Base-by-base conservation (phyloP, 495 filamentous ascomycete species). In the Podospora comata region DNA sequence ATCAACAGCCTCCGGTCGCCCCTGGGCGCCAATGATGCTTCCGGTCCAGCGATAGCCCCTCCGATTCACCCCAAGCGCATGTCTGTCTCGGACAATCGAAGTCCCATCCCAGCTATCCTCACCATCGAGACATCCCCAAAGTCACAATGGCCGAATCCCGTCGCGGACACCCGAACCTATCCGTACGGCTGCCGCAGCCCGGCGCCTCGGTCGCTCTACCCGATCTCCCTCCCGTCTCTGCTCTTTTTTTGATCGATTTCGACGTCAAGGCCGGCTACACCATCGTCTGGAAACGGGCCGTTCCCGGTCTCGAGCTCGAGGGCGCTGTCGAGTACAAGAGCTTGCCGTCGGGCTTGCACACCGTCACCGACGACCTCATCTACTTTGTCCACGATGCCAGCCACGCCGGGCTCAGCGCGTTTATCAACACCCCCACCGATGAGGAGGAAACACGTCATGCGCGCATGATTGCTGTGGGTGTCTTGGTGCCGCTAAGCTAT, bases 241-340 rank as follows among this genome's bases (percentile, higher is more conserved):
- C 92, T n/a, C 80, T 94, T 58, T 96, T 96, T 80, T 83, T 94
- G 63, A 92, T 94, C 74, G 85, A 88, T 74, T 96, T 96, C 81
- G 92, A 96, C 75, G 90, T 91, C 77, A 91, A 92, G 76, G 87
- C 90, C 74, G 92, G 92, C 79, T 95, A 86, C 78, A 94, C 92
- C 67, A 90, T 97, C 69, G 88, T 87, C 15, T 97, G 94, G 94
- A 91, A 95, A 75, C 87, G 85, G 55, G 86, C 90, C 19, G 77
- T 86, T 5, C 83, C 87, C 19, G 90, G 87, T 56, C 88, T 97
- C 62, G 86, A 92, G 68, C 85, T 99, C 59, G 92, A 96, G 75
- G 92, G 92, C 54, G 88, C 88, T 57, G 93, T 98, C 64, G 95
- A 99, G 77, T 99, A 91, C 85, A 97, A 97, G 79, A 94, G 81